These are phyloP conservation scores for Catunica adiposa DNA, from an alignment of 2,329 filamentous ascomycete genomes.

Conservation along the genomic window DNA sequence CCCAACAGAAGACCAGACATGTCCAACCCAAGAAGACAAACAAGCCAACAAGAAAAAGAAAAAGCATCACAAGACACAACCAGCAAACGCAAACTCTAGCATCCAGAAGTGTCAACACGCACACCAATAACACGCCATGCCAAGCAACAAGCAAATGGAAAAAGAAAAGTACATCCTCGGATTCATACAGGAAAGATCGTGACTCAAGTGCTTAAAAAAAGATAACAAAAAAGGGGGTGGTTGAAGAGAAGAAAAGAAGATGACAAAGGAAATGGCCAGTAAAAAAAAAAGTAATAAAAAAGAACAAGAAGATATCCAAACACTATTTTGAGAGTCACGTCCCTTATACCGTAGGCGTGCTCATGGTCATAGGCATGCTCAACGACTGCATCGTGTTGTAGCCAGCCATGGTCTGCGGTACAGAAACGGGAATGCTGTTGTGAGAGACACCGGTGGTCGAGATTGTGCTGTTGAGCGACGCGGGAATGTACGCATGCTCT, in stretches of 20 bases:
- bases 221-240: slow-evolving; percentile 11
- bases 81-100: background rate
- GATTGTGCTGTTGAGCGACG: slow-evolving; percentile 30
- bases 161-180: slow-evolving; percentile 13
- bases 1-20: background rate
- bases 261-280: slow-evolving; percentile 17
- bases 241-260: slow-evolving; percentile 14
- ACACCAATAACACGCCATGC: background rate
- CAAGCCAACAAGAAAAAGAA: slow-evolving; percentile 6
- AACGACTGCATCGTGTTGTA: slow-evolving; percentile 45
- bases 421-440: slow-evolving; percentile 14
- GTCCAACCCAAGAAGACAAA: slow-evolving; percentile 7
- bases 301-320: slow-evolving; percentile 6
- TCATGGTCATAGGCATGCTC: slow-evolving; percentile 49
- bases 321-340: slow-evolving; percentile 5
- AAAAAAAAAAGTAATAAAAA: slow-evolving; percentile 11
- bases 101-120: background rate
- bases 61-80: slow-evolving; percentile 9
- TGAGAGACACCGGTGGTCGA: slow-evolving; percentile 15
- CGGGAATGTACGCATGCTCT: slow-evolving; percentile 43
- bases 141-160: slow-evolving; percentile 10
- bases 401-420: slow-evolving; percentile 20
- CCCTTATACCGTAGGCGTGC: slow-evolving; percentile 26
- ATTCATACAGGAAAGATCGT: slow-evolving; percentile 14
- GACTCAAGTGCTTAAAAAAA: slow-evolving; percentile 13